Percentiles rank a stretch among this genome's conserved stretches.
Conservation (phyloP, 768 basidiomycete genomes). For the Leccinum variicolor region DNA sequence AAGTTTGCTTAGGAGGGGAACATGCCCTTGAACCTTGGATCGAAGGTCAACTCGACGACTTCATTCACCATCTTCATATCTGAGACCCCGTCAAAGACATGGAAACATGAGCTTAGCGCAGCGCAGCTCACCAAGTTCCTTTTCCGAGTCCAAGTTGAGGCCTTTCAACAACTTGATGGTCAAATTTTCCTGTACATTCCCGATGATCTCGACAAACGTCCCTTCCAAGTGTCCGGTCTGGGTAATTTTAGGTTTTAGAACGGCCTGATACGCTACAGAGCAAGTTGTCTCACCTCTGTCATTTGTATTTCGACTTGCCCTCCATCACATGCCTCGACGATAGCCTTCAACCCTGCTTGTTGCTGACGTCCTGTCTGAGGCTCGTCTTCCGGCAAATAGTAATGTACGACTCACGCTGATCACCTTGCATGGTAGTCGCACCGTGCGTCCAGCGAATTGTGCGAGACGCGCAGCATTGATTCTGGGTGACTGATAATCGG, state of each 20-base stretch:
- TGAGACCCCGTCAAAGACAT: constrained; percentile 23
- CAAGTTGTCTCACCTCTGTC: constrained; percentile 36
- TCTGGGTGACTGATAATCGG: constrained; percentile 40
- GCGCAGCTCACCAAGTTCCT: constrained; percentile 54
- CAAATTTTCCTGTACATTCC: constrained; percentile 51
- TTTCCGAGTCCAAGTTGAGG: constrained; percentile 51
- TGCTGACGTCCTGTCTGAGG: constrained; percentile 21
- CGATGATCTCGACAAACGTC: constrained; percentile 65
- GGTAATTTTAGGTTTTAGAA: neutral
- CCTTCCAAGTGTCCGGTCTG: constrained; percentile 47
- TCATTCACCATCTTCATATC: constrained; percentile 63
- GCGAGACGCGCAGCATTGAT: constrained; percentile 61
- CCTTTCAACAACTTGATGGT: constrained; percentile 52
- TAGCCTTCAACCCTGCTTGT: constrained; percentile 43
- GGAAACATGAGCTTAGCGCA: neutral
- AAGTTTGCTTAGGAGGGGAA: constrained; percentile 31
- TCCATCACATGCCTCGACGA: constrained; percentile 66
- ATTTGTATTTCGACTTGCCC: constrained; percentile 52
- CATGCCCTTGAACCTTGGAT: constrained; percentile 51
- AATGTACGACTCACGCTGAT: constrained; percentile 40
- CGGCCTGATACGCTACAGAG: neutral
- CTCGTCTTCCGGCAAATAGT: neutral
- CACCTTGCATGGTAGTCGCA: constrained; percentile 61
- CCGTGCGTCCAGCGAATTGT: constrained; percentile 49
- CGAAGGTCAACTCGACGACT: constrained; percentile 57